A percentile compares a stretch with the other conserved stretches of the same genome.
Evolutionary conservation across 140 eudicot genomes (phyloP).

Genomic region (Bidens hawaiensis): DNA sequence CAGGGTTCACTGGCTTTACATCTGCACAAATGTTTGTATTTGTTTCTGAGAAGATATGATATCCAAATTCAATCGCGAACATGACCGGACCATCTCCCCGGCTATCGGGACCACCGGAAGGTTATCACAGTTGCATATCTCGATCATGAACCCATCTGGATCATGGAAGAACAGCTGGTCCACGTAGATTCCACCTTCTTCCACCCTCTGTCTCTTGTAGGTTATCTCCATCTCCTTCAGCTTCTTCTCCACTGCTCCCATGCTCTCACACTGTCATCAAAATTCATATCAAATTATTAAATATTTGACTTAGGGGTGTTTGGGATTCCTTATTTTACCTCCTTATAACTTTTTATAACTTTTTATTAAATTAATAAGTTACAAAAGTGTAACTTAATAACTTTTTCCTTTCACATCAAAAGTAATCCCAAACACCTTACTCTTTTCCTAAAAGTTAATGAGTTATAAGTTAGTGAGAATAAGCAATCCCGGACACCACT

Average conservation of each 20-base stretch:
- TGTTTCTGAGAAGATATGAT: slow-evolving; percentile 31
- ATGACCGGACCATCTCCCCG: slow-evolving; percentile 37
- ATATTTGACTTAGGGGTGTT: too few species aligned
- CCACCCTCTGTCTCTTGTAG: slow-evolving; percentile 61
- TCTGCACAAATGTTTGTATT: slow-evolving; percentile 22
- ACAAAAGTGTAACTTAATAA: too few species aligned
- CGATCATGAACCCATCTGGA: slow-evolving; percentile 92
- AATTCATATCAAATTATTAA: background rate
- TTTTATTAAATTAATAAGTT: too few species aligned
- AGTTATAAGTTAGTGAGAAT: too few species aligned
- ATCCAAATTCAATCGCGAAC: slow-evolving; percentile 36
- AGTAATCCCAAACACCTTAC: too few species aligned
- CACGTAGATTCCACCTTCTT: slow-evolving; percentile 82
- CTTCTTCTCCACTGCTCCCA: slow-evolving; percentile 90
- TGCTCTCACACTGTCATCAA: slow-evolving; percentile 70
- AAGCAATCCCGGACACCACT: too few species aligned
- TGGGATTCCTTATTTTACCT: too few species aligned
- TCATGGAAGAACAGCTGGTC: slow-evolving; percentile 88
- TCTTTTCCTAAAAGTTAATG: too few species aligned
- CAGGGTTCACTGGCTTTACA: background rate
- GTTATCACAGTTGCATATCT: slow-evolving; percentile 83
- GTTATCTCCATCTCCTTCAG: slow-evolving; percentile 65
- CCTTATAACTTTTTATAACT: too few species aligned
- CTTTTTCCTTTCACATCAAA: too few species aligned
- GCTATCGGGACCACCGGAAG: slow-evolving; percentile 37